Percentiles rank a stretch among this genome's conserved stretches.
phyloP scores from a whole-genome alignment of 202 grass and related monocot genomes.

The Schoenoplectus triqueter region DNA sequence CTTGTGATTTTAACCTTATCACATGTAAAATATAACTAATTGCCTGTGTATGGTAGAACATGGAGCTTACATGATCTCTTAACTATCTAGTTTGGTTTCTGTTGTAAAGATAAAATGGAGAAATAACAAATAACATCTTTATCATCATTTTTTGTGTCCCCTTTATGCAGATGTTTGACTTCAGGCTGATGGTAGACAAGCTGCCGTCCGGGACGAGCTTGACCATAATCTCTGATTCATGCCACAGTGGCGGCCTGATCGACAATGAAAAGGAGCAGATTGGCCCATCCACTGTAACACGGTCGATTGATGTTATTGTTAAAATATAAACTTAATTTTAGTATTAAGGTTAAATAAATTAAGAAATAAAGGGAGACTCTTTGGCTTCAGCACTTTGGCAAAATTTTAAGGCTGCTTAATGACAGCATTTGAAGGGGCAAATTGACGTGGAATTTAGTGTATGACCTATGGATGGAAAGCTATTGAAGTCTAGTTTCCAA shows the following conservation, averaged over 20 bases:
- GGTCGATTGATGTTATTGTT: not conserved
- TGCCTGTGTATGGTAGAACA: not conserved
- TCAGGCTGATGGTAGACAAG: slow-evolving; percentile 64
- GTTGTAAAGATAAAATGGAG: not conserved
- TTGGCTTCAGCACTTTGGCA: too few relatives aligned
- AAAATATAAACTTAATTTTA: too few relatives aligned
- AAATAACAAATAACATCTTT: not conserved
- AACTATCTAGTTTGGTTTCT: not conserved
- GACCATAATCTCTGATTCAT: slow-evolving; percentile 72
- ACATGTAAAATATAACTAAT: slow-evolving; percentile 42
- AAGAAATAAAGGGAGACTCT: too few relatives aligned
- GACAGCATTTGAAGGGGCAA: too few relatives aligned
- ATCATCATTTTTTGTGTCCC: not conserved
- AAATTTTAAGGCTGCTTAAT: too few relatives aligned
- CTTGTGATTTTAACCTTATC: slow-evolving; percentile 84
- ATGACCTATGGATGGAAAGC: too few relatives aligned
- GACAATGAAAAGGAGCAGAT: slow-evolving; percentile 80
- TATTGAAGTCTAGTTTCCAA: too few relatives aligned
- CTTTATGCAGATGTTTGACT: slow-evolving; percentile 56
- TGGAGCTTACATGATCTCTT: not conserved
- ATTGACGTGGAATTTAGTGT: too few relatives aligned
- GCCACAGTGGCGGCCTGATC: slow-evolving; percentile 75
- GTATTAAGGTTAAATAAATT: too few relatives aligned
- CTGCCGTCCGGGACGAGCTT: slow-evolving; percentile 59
- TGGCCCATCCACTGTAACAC: slow-evolving; percentile 41